Conservation (phyloP, 345 rosid genomes). For the Lepidium didymum region DNA sequence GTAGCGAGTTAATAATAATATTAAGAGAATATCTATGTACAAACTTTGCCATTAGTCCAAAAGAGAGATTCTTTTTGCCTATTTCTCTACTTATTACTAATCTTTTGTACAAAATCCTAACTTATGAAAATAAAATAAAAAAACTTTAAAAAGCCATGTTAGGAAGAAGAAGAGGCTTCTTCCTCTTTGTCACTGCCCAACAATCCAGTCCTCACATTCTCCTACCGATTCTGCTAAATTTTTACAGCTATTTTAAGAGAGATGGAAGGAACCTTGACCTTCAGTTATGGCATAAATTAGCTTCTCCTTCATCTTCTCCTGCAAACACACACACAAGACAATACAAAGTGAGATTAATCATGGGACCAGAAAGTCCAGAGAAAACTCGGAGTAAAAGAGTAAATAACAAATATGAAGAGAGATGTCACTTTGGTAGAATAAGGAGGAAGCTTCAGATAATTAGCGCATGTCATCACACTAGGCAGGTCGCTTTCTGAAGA, state of each 20-base stretch:
- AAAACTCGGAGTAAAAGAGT: not conserved
- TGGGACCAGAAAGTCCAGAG: slow-evolving; percentile 1
- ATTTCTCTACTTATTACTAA: slow-evolving; percentile 7
- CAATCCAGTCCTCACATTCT: slow-evolving; percentile 3
- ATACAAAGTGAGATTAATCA: not conserved
- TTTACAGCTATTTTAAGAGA: slow-evolving; percentile 47
- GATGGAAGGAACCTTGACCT: slow-evolving; percentile 98
- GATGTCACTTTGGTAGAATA: slow-evolving; percentile 73
- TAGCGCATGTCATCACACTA: slow-evolving; percentile 98
- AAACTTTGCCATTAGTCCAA: not conserved
- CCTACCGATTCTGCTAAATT: slow-evolving; percentile 29
- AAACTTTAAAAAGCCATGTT: not conserved
- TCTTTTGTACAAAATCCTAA: slow-evolving; percentile 26
- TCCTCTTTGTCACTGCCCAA: slow-evolving; percentile 9
- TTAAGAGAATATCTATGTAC: not conserved
- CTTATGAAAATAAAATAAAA: not conserved
- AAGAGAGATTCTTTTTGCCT: slow-evolving; percentile 7
- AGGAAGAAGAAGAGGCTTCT: not conserved
- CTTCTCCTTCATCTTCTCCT: slow-evolving; percentile 95
- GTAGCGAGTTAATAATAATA: not conserved
- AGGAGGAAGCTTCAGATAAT: slow-evolving; percentile 91
- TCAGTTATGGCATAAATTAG: slow-evolving; percentile 82
- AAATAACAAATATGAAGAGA: slow-evolving; percentile 2
- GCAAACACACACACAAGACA: slow-evolving; percentile 20
- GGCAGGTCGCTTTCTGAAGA: slow-evolving; percentile 72